Evolutionary conservation across 2,329 filamentous ascomycete species (phyloP).

Genomic region (Venturia asperata): DNA sequence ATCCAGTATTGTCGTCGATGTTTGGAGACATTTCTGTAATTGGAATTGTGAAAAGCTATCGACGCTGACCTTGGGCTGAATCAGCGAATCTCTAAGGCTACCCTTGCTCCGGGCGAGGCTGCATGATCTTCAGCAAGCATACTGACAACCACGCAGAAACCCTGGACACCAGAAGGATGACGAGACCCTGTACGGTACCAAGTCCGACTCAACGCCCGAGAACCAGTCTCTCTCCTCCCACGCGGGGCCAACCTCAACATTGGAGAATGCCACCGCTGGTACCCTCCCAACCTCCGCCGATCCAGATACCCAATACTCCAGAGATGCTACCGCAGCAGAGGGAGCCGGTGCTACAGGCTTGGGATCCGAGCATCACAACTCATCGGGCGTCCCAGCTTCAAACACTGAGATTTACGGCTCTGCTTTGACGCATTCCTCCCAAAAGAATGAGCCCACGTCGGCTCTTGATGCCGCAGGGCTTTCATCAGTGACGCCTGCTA

Average conservation of each 20-base stretch:
- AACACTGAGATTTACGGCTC: constrained; percentile 8
- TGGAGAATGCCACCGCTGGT: constrained; percentile 3
- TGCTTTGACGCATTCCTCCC: neutral
- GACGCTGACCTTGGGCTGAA: neutral
- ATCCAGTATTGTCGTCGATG: no score
- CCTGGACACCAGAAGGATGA: constrained; percentile 7
- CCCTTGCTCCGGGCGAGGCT: neutral
- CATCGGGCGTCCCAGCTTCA: neutral
- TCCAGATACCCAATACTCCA: constrained; percentile 4
- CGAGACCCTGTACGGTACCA: constrained; percentile 1
- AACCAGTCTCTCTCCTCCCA: neutral
- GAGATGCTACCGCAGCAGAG: neutral
- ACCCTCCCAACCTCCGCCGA: neutral
- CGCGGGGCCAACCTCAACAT: neutral
- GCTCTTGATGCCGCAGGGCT: neutral
- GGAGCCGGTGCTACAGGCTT: neutral
- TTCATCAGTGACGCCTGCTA: neutral
- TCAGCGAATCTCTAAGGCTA: neutral
- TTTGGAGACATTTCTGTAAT: neutral
- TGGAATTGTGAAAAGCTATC: neutral
- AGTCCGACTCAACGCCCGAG: neutral
- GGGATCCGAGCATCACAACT: neutral
- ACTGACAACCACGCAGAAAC: constrained; percentile 2
- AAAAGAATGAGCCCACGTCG: constrained; percentile 3
- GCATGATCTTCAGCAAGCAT: neutral